Base-by-base conservation (phyloP, 1,139 yeast genomes). In the Geotrichum aggregatum region DNA sequence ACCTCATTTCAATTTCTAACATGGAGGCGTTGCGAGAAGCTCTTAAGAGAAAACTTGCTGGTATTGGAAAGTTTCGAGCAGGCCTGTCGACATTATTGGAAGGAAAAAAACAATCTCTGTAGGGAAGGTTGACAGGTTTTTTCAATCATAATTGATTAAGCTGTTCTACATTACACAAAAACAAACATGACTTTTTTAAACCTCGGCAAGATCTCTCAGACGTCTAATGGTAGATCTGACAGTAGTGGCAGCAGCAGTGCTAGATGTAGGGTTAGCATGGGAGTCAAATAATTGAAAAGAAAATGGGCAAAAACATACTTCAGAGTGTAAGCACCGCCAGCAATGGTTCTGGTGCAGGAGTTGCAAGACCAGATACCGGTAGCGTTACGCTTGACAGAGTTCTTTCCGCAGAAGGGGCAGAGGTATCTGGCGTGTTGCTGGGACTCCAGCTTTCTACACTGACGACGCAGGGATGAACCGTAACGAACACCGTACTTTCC, bases 401-500 rank as follows among this genome's bases (percentile, higher is more conserved):
- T 88, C 87, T 92, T 92, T 78, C 99, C 98, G 80, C 98, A 92
- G 97, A 92, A 92, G 63, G 98, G 84, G 80, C 98, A 92, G 77
- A 87, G 95, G 84, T 92, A 94, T 76, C 87, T 88, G 72, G 98
- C 87, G 80, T 92, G 98, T 77, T 91, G 97, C 80, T 89, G 97
- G 72, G 88, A 86, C 81, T 94, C 98, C 79, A 94, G 82, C 84
- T 92, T 92, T 86, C 91, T 91, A 83, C 96, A 87, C 80, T 89
- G 97, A 83, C 98, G 91, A 87, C 99, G 91, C 78, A 92, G 84
- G 66, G 99, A 94, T 72, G 98, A 92, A 91, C 99, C 98, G 82
- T 92, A 92, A 85, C 98, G 91, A 80, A 92, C 97, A 87, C 98
- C 99, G 85, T 88, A 92, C 84, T 94, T 94, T 84, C 99, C 99